A percentile compares a stretch with the other conserved stretches of the same genome.
Evolutionary conservation across 2,329 filamentous ascomycete species (phyloP).

Genomic region (Microcera coccophila): DNA sequence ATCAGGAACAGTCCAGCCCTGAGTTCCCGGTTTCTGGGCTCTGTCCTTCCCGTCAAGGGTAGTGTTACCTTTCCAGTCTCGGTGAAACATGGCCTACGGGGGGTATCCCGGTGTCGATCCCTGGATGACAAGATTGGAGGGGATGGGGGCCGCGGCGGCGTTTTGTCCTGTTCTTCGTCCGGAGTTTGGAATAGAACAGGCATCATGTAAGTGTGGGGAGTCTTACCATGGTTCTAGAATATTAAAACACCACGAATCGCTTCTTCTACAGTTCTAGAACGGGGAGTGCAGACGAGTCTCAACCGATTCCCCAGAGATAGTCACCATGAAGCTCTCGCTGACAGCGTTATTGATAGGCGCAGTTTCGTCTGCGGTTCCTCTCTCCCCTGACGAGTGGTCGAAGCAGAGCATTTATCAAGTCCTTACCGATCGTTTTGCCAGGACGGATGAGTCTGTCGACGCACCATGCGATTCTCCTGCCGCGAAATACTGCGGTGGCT

Average conservation of each 20-base stretch:
- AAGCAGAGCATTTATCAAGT: conserved; percentile 16
- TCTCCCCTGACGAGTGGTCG: conserved; percentile 10
- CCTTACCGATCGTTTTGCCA: conserved; percentile 13
- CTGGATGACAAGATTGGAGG: not conserved
- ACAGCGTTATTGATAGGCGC: not conserved
- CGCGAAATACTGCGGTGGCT: conserved; percentile 12
- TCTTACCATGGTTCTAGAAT: too few relatives aligned
- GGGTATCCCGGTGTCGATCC: not conserved
- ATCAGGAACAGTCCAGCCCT: too few relatives aligned
- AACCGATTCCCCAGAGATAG: too few relatives aligned
- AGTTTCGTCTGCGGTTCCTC: conserved; percentile 3
- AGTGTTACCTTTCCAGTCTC: too few relatives aligned
- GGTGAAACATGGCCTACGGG: not conserved
- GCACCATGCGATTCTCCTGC: conserved; percentile 9
- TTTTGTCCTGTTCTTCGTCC: not conserved
- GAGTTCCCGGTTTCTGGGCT: too few relatives aligned
- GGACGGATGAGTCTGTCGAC: conserved; percentile 5
- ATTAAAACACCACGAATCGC: too few relatives aligned
- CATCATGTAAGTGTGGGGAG: too few relatives aligned
- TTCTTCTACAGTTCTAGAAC: too few relatives aligned
- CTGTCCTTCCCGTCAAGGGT: too few relatives aligned
- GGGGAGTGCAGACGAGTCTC: too few relatives aligned
- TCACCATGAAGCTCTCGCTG: conserved; percentile 9
- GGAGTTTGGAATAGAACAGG: not conserved
- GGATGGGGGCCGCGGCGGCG: not conserved